Evolutionary conservation across 163 green algal species (phyloP).

Genomic region (Prototheca stagnorum): DNA sequence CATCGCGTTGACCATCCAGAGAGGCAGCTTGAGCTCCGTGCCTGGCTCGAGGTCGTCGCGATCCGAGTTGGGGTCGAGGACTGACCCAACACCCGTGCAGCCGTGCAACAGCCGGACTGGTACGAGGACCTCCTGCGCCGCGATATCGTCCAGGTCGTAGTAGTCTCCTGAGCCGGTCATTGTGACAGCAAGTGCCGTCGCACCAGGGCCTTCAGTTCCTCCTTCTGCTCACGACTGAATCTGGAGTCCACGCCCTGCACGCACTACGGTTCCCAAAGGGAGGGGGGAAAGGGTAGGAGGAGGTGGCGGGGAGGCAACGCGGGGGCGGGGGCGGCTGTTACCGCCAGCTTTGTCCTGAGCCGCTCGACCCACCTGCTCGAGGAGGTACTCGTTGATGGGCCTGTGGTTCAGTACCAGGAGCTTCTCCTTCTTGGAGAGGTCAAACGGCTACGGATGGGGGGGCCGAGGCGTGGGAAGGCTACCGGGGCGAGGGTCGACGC

Average conservation of each 20-base stretch:
- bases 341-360: no score
- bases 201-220: conserved; percentile 16
- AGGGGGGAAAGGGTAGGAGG: background rate
- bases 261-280: conserved; percentile 10
- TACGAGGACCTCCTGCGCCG: conserved; percentile 23
- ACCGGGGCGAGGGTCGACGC: no score
- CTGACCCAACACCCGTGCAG: conserved; percentile 18
- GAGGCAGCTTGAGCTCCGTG: conserved; percentile 21
- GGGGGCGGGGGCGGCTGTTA: no score
- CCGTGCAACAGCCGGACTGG: conserved; percentile 13
- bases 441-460: conserved; percentile 13
- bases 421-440: conserved; percentile 24
- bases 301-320: no score
- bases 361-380: no score
- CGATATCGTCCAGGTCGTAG: conserved; percentile 21
- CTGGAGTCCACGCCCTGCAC: conserved; percentile 30
- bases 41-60: conserved; percentile 9
- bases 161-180: conserved; percentile 8
- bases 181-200: conserved; percentile 8
- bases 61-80: conserved; percentile 24
- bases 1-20: conserved; percentile 29
- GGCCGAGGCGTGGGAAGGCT: no score
- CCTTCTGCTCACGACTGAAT: conserved; percentile 15
- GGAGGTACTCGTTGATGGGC: conserved; percentile 18
- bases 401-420: conserved; percentile 39